Evolutionary conservation across 352 stramenopile genomes (phyloP).

Genomic region (Pythium rishiriense): DNA sequence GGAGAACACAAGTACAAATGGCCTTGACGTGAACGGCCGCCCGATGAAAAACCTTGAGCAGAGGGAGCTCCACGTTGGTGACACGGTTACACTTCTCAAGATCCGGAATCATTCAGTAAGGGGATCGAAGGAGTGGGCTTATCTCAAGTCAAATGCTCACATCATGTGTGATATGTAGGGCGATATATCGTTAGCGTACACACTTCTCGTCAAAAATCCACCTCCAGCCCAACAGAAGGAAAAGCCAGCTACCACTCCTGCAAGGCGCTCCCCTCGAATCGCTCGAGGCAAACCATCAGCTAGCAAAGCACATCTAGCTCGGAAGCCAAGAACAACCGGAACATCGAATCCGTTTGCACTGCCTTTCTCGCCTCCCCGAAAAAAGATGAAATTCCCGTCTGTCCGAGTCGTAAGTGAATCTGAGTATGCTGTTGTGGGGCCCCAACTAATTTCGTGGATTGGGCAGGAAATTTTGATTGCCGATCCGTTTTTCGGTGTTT

Average conservation of each 20-base stretch:
- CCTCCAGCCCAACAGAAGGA: not conserved
- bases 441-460: not conserved
- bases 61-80: slow-evolving; percentile 47
- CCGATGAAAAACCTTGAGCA: slow-evolving; percentile 48
- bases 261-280: slow-evolving; percentile 16
- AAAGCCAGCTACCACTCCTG: slow-evolving; percentile 1
- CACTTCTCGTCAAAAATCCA: slow-evolving; percentile 6
- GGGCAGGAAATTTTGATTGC: slow-evolving; percentile 40
- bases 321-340: slow-evolving; percentile 7
- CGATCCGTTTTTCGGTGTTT: slow-evolving; percentile 26
- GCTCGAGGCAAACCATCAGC: slow-evolving; percentile 4
- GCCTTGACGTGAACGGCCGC: slow-evolving; percentile 56
- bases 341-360: slow-evolving; percentile 12
- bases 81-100: slow-evolving; percentile 59
- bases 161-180: slow-evolving; percentile 30
- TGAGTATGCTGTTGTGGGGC: not conserved
- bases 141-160: not conserved
- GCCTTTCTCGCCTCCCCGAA: slow-evolving; percentile 14
- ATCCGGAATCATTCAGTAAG: slow-evolving; percentile 50
- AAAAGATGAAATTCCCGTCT: slow-evolving; percentile 23
- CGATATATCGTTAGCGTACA: slow-evolving; percentile 34
- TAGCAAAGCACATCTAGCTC: slow-evolving; percentile 8
- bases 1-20: slow-evolving; percentile 76
- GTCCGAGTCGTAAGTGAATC: slow-evolving; percentile 9
- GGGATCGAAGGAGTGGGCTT: not conserved